phyloP scores from a whole-genome alignment of 129 eudicot species.

The Centella asiatica region DNA sequence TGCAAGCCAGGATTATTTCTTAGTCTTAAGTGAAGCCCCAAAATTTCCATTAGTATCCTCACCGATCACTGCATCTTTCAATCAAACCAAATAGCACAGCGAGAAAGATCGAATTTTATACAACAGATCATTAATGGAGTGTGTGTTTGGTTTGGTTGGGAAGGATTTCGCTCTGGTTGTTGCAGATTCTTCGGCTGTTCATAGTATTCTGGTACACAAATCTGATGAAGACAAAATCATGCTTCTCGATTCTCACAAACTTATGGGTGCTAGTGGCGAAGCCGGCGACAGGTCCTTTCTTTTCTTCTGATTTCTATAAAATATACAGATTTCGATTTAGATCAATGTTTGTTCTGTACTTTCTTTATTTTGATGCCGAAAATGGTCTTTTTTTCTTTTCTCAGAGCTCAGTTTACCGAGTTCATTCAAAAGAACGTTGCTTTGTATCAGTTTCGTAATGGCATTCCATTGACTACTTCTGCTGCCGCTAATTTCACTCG shows the following conservation, averaged over 20 bases:
- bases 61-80: too few relatives aligned
- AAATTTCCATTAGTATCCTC: too few relatives aligned
- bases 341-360: background rate
- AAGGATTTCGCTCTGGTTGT: conserved; percentile 74
- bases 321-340: background rate
- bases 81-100: background rate
- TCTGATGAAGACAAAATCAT: conserved; percentile 88
- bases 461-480: conserved; percentile 78
- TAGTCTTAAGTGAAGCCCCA: too few relatives aligned
- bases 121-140: conserved; percentile 43
- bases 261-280: conserved; percentile 94
- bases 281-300: conserved; percentile 64
- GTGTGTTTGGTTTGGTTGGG: conserved; percentile 82
- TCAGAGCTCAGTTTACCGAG: conserved; percentile 89
- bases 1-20: too few relatives aligned
- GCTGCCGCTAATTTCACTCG: conserved; percentile 97
- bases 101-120: background rate
- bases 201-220: conserved; percentile 86
- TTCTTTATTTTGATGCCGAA: background rate
- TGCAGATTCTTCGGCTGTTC: conserved; percentile 86
- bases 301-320: background rate
- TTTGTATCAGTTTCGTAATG: conserved; percentile 74
- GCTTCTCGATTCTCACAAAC: conserved; percentile 88
- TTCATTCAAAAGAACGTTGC: conserved; percentile 84
- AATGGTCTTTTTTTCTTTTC: background rate